A percentile compares a stretch with the other conserved stretches of the same genome.
These are phyloP conservation scores for Vaccinium myrtillus DNA, from an alignment of 148 eudicot genomes.

Conservation along the genomic window DNA sequence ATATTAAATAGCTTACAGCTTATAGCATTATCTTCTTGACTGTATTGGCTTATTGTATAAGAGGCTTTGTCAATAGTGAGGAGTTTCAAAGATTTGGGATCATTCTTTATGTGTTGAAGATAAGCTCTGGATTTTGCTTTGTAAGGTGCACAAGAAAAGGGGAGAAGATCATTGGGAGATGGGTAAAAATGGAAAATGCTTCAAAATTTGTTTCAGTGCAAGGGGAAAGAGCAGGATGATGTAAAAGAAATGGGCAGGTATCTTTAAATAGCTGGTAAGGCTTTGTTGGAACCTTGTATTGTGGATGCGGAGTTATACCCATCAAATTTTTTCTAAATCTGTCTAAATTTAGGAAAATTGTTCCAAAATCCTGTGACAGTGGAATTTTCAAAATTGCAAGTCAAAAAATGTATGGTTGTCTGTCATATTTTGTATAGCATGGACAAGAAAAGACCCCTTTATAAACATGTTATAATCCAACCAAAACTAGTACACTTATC, in stretches of 20 bases:
- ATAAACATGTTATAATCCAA: background rate
- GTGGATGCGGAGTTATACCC: background rate
- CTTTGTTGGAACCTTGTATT: background rate
- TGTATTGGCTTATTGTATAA: background rate
- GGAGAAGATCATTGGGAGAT: background rate
- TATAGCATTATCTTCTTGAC: background rate
- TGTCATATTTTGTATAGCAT: background rate
- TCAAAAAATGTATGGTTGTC: background rate
- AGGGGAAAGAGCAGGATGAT: background rate
- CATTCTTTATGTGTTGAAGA: background rate
- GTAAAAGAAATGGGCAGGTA: background rate
- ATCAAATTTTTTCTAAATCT: background rate
- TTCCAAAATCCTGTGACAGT: background rate
- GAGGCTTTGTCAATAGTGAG: background rate
- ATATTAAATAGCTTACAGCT: background rate
- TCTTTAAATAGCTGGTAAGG: background rate
- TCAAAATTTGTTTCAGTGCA: background rate
- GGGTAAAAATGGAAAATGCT: background rate
- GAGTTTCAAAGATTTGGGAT: background rate
- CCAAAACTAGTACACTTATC: too few relatives aligned
- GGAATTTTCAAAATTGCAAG: background rate
- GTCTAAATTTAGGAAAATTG: background rate
- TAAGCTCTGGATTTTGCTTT: background rate
- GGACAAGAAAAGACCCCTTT: background rate
- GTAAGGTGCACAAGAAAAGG: background rate